phyloP scores from a whole-genome alignment of 2,329 filamentous ascomycete species.

The Colletotrichum scovillei region DNA sequence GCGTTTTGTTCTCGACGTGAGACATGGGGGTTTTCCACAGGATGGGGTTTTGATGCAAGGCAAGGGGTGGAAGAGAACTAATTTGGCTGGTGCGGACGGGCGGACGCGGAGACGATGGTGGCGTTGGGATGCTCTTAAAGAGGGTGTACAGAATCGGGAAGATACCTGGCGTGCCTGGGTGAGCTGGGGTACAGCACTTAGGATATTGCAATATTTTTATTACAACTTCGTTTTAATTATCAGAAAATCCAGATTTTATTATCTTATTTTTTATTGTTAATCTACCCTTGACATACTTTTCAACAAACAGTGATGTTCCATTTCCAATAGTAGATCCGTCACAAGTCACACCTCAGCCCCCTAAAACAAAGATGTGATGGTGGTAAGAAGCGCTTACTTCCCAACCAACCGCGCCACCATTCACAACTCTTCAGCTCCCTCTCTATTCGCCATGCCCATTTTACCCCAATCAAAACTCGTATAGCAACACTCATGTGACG shows the following conservation, averaged over 20 bases:
- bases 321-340: background rate
- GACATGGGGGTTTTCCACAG: background rate
- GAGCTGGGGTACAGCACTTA: background rate
- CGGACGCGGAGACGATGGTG: background rate
- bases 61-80: background rate
- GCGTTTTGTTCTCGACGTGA: background rate
- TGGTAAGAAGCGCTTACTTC: constrained; percentile 4
- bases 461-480: constrained; percentile 12
- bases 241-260: too few species aligned
- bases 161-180: background rate
- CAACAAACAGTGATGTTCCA: background rate
- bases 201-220: background rate
- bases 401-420: constrained; percentile 2
- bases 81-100: background rate
- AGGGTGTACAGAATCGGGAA: background rate
- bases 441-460: background rate
- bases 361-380: background rate
- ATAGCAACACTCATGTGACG: background rate
- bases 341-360: background rate
- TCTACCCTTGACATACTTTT: background rate
- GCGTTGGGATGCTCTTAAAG: background rate
- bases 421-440: background rate
- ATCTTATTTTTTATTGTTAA: background rate
- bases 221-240: too few species aligned
- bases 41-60: background rate